A percentile compares a stretch with the other conserved stretches of the same genome.
phyloP scores from a whole-genome alignment of 306 rosid genomes.

The Quercus mongolica region DNA sequence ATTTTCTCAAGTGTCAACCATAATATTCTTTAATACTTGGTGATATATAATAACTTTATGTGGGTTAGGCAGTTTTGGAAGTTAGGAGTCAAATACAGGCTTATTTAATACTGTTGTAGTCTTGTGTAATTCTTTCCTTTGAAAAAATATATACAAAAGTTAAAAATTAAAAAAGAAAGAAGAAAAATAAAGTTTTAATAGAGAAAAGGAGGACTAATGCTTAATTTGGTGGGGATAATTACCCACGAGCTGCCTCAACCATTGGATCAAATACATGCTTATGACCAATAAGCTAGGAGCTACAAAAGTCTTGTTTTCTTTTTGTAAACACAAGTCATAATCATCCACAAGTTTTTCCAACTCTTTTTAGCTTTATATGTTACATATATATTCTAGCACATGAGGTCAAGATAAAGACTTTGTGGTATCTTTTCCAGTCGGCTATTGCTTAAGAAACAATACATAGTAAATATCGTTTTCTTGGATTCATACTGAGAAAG shows the following conservation, averaged over 20 bases:
- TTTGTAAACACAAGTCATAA: conserved; percentile 1
- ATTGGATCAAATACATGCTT: conserved; percentile 6
- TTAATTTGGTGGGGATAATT: neutral
- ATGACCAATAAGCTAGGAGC: conserved; percentile 1
- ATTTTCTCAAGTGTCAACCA: too few species aligned
- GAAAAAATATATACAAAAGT: neutral
- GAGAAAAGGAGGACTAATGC: neutral
- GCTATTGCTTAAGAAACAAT: neutral
- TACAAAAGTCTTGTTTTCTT: neutral
- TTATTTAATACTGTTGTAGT: too few species aligned
- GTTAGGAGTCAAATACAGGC: too few species aligned
- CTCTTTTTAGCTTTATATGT: conserved; percentile 6
- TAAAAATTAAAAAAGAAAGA: neutral
- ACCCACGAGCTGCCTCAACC: conserved; percentile 2
- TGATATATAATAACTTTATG: too few species aligned
- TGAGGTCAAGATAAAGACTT: conserved; percentile 19
- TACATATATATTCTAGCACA: conserved; percentile 1
- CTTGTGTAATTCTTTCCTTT: too few species aligned
- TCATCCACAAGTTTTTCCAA: conserved; percentile 4
- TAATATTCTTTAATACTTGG: neutral
- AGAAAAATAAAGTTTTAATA: neutral
- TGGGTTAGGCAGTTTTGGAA: too few species aligned
- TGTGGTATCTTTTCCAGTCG: neutral
- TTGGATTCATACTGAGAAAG: conserved; percentile 17
- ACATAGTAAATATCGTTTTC: neutral